These are phyloP conservation scores for Coleophoma eucalyptorum DNA, from an alignment of 2,329 filamentous ascomycete genomes.

Conservation along the genomic window DNA sequence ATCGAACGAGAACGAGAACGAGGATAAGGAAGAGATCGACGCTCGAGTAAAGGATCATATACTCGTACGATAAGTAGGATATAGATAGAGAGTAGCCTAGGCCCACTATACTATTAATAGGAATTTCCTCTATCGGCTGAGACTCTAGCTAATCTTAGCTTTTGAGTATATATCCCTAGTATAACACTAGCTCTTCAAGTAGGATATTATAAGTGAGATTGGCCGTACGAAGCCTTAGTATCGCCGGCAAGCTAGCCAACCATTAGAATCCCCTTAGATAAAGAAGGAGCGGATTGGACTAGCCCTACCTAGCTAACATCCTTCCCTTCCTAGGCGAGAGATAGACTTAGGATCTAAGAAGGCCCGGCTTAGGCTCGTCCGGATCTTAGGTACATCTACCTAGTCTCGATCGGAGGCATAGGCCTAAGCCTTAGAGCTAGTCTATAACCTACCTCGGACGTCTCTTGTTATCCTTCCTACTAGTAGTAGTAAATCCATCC, in stretches of 20 bases:
- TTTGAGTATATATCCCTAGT: neutral
- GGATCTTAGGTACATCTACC: no score
- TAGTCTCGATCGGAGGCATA: no score
- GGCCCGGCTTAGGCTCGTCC: no score
- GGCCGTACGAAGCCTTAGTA: no score
- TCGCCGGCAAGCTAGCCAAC: no score
- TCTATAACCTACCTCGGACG: no score
- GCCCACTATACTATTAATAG: slow-evolving; percentile 4
- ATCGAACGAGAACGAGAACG: slow-evolving; percentile 1
- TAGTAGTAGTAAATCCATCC: slow-evolving; percentile 3
- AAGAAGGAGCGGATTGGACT: no score
- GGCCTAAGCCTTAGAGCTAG: no score
- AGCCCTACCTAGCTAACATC: neutral
- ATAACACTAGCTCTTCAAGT: slow-evolving; percentile 1
- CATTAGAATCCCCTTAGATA: no score
- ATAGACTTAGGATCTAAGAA: no score
- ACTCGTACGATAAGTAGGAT: neutral
- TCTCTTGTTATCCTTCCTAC: slow-evolving; percentile 1
- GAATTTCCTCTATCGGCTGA: slow-evolving; percentile 2
- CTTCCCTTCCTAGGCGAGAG: no score
- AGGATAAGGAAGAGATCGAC: neutral
- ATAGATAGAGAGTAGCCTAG: neutral
- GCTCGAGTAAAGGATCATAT: neutral
- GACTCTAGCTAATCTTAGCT: slow-evolving; percentile 2
- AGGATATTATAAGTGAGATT: neutral